Percentiles rank a stretch among this genome's conserved stretches.
Conservation (phyloP, 768 basidiomycete species). For the Cubamyces sp. region DNA sequence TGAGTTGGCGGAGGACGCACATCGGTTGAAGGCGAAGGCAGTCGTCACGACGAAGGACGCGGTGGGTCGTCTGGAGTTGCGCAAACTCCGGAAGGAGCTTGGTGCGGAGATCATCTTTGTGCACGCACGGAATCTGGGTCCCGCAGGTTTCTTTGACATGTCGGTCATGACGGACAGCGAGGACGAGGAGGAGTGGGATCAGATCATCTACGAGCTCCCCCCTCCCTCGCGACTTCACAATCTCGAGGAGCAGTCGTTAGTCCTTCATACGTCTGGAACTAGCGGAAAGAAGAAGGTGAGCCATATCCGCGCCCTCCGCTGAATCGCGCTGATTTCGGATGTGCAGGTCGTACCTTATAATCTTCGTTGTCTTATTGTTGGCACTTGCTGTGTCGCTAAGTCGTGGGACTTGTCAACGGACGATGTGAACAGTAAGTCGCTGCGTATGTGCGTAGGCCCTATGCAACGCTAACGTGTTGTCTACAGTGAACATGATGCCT, state of each 20-base stretch:
- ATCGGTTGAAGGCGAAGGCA: constrained; percentile 43
- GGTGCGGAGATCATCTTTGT: constrained; percentile 44
- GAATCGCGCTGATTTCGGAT: background rate
- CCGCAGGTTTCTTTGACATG: constrained; percentile 24
- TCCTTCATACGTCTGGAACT: constrained; percentile 64
- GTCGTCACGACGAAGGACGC: constrained; percentile 47
- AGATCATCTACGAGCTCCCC: constrained; percentile 8
- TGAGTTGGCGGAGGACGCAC: constrained; percentile 48
- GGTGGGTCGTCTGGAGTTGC: constrained; percentile 43
- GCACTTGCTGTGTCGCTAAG: constrained; percentile 47
- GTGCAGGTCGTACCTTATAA: constrained; percentile 43
- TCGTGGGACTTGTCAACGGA: constrained; percentile 45
- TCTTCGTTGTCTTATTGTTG: constrained; percentile 46
- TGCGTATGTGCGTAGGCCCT: background rate
- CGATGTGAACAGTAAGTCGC: constrained; percentile 52
- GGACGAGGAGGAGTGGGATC: constrained; percentile 18
- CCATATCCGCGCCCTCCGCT: background rate
- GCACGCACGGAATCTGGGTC: constrained; percentile 11
- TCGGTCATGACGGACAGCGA: constrained; percentile 19
- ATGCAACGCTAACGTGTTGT: background rate
- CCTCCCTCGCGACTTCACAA: constrained; percentile 39
- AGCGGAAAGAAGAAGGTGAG: constrained; percentile 54
- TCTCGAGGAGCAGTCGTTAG: constrained; percentile 51
- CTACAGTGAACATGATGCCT: constrained; percentile 32
- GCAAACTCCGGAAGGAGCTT: constrained; percentile 38